Evolutionary conservation across 768 basidiomycete genomes (phyloP), one percentile per base, ranked within the genome.

Genomic region (Bullera alba): DNA sequence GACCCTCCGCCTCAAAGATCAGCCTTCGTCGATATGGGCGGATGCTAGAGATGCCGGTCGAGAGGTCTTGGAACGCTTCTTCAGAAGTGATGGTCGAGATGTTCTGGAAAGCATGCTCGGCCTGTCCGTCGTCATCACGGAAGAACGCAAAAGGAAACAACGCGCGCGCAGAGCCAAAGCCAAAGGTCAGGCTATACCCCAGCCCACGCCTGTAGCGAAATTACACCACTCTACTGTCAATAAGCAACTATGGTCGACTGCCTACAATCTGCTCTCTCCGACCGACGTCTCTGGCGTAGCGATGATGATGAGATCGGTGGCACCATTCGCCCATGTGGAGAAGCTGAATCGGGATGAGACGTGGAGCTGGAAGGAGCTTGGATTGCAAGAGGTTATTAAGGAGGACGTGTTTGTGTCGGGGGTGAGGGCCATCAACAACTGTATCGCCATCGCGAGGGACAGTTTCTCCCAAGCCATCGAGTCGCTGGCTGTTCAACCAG

Each of bases 301-400:
- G 8, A 75, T 79, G 30, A 68, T 91, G 25, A 73, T 91, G 32
- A 71, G 76, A 26, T 74, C 81, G 1, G 72, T 85, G 5, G 76
- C 85, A 2, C 75, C 76, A 25, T 77, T 79, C 23, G 79, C 84
- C 7, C 83, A 88, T 67, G 67, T 91, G 26, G 85, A 87, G 65
- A 64, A 70, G 19, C 73, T 93, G 3, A 60, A 66, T 45, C 49
- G 67, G 6, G 58, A 61, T n/a, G 57, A 61, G 15, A 54, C 69
- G 4, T 74, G 72, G 71, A 51, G 48, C 12, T 50, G 57, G 41
- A 53, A 56, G 38, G 60, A 49, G 19, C 56, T 67, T 17, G 15
- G 21, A 26, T 28, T 43, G 26, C 51, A 53, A 17, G 61, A 57
- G 45, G 57, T 63, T 45, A 39, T 60, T 41, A 50, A 63, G 44